Base-by-base conservation (phyloP, 2,329 filamentous ascomycete genomes). In the Hypoxylon sp. region DNA sequence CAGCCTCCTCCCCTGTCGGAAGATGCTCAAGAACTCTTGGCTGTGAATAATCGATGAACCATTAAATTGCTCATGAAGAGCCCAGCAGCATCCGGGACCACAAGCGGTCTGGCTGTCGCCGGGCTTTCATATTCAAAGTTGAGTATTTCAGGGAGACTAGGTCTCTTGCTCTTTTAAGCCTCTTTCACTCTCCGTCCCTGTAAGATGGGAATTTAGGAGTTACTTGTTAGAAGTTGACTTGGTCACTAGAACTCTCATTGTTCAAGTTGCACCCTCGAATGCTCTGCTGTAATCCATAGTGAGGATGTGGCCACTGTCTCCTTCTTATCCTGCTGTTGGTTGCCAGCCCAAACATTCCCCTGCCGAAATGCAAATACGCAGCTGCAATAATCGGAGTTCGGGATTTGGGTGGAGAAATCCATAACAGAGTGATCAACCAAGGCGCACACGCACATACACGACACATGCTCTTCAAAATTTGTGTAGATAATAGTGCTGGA, bases 121-220 rank as follows among this genome's bases (percentile, higher is more conserved):
- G 56, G 55, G 40, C 51, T 60, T 65, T 71, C 69, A 68, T 67
- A 69, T 69, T 70, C 69, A 70, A 68, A 66, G 56, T 65, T 57
- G 49, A 56, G 48, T 49, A 36, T 64, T 55, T 62, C 36, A 61
- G 45, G 30, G 54, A 61, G 64, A 65, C 57, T 71, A 61, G 33
- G 53, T 65, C 66, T 66, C 58, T 54, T 57, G 52, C 55, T 60
- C 55, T 65, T 68, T 62, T 65, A 67, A 52, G 58, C 62, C 33
- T 65, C 61, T 67, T 69, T 74, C 69, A 72, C 65, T 70, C 71
- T 74, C 71, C 71, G 65, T 68, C 69, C 69, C 56, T 64, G 42
- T 42, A 59, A 58, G 64, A 66, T 68, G 64, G 71, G 72, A 71
- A 74, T 72, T 74, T 72, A 73, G 70, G 69, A 73, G 71, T 71